These are phyloP conservation scores for Zymoseptoria crescenta DNA, from an alignment of 2,329 filamentous ascomycete genomes.

Conservation along the genomic window DNA sequence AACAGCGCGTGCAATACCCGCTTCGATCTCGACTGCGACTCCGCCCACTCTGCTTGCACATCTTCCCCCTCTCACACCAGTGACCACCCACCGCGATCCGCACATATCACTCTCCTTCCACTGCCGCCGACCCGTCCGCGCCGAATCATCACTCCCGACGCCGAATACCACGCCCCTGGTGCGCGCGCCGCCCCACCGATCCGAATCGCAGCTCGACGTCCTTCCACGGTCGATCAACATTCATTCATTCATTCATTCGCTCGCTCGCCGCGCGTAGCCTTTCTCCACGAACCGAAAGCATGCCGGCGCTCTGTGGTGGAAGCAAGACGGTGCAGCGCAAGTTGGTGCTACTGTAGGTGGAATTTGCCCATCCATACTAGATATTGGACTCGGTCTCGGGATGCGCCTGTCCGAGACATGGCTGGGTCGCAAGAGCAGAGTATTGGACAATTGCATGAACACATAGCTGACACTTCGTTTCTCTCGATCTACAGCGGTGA, in stretches of 20 bases:
- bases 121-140: background rate
- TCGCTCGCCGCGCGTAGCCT: background rate
- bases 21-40: background rate
- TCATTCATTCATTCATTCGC: too few relatives aligned
- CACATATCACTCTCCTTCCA: background rate
- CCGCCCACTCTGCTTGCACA: background rate
- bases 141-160: background rate
- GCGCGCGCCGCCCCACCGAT: background rate
- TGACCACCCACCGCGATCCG: background rate
- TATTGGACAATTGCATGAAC: background rate
- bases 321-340: conserved; percentile 82
- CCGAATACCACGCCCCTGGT: background rate
- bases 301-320: conserved; percentile 43
- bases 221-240: background rate
- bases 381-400: too few relatives aligned
- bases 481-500: conserved; percentile 61
- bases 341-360: conserved; percentile 78
- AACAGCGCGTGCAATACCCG: background rate
- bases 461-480: conserved; percentile 1
- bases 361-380: conserved; percentile 7
- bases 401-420: background rate
- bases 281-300: conserved; percentile 13
- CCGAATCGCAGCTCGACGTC: background rate
- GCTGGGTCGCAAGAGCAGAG: background rate
- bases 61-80: background rate